These are phyloP conservation scores for Ophiorrhiza pumila DNA, from an alignment of 257 asterid species.

Conservation along the genomic window DNA sequence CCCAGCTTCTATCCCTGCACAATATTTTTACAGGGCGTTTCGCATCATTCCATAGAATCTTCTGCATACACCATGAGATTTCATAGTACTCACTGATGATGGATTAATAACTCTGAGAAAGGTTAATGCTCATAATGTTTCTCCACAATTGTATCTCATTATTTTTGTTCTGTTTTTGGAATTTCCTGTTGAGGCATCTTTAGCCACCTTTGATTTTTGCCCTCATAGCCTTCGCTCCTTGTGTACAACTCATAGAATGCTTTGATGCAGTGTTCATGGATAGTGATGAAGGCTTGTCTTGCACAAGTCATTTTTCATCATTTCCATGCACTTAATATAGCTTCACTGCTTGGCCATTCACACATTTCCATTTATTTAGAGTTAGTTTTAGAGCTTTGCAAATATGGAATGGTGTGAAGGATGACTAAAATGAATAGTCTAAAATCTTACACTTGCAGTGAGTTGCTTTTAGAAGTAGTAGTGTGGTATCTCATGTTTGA, in stretches of 20 bases:
- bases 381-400: not conserved
- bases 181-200: not conserved
- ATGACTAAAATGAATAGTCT: not conserved
- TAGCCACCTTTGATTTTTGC: too few species aligned
- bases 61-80: not conserved
- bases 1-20: not conserved
- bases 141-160: not conserved
- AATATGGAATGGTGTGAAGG: not conserved
- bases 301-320: too few species aligned
- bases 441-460: not conserved
- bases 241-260: too few species aligned
- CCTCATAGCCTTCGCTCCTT: too few species aligned
- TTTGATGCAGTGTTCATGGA: too few species aligned
- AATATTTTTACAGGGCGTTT: not conserved
- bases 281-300: too few species aligned
- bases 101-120: not conserved
- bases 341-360: too few species aligned
- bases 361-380: not conserved
- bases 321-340: too few species aligned
- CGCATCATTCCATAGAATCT: not conserved
- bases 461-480: not conserved
- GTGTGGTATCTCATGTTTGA: not conserved
- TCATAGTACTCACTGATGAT: not conserved
- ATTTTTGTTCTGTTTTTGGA: not conserved
- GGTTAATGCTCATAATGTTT: not conserved